Conservation (phyloP, 1,139 yeast species). For the Pichia inconspicua region DNA sequence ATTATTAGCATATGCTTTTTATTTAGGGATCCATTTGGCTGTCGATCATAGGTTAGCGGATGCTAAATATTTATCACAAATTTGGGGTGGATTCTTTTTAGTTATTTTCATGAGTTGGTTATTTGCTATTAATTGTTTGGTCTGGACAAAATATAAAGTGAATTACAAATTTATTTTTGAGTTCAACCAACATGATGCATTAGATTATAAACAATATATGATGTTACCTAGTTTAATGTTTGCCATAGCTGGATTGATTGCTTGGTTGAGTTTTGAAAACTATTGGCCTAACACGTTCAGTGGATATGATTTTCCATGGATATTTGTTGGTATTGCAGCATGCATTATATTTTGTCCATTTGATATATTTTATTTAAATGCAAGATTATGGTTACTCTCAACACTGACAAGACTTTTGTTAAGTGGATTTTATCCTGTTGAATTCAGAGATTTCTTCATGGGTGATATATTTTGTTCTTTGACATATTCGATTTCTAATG, state of each 20-base stretch:
- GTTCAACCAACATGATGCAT: constrained; percentile 63
- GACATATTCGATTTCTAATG: constrained; percentile 79
- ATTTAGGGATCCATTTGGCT: constrained; percentile 40
- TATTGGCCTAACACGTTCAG: constrained; percentile 57
- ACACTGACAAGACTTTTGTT: constrained; percentile 66
- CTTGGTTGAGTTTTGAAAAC: constrained; percentile 69
- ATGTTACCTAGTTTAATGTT: constrained; percentile 55
- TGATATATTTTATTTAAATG: constrained; percentile 40
- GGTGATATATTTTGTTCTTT: constrained; percentile 88
- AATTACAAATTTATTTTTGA: constrained; percentile 92
- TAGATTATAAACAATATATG: constrained; percentile 58
- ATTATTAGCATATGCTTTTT: constrained; percentile 44
- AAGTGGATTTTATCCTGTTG: constrained; percentile 90
- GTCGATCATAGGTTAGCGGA: constrained; percentile 36
- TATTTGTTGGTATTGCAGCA: constrained; percentile 52
- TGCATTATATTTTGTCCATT: constrained; percentile 58
- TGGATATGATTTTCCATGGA: constrained; percentile 76
- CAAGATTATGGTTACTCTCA: constrained; percentile 68
- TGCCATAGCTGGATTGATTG: constrained; percentile 49
- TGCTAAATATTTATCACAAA: constrained; percentile 58
- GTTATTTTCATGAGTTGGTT: constrained; percentile 50
- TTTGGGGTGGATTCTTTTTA: constrained; percentile 88
- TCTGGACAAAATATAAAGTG: constrained; percentile 69
- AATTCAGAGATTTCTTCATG: constrained; percentile 84
- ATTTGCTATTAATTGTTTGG: constrained; percentile 60